Percentiles rank a stretch among this genome's conserved stretches.
These are phyloP conservation scores for Neofusicoccum umdonicola DNA, from an alignment of 2,329 filamentous ascomycete species.

Conservation along the genomic window DNA sequence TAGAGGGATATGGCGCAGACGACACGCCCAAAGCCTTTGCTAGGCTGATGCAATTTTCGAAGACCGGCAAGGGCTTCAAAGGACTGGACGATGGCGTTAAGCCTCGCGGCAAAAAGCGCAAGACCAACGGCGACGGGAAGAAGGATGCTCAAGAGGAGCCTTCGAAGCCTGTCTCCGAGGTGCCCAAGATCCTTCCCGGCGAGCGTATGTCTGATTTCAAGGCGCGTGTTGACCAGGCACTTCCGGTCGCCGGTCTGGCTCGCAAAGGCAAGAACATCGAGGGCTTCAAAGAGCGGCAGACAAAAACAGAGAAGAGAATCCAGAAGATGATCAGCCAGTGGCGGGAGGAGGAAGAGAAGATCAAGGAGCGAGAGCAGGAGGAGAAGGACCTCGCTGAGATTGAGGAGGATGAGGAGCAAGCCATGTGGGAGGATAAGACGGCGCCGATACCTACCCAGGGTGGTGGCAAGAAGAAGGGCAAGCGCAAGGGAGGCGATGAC, in stretches of 20 bases:
- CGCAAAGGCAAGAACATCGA: conserved; percentile 62
- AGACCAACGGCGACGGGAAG: conserved; percentile 27
- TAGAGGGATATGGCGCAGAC: conserved; percentile 60
- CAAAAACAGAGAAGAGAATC: conserved; percentile 81
- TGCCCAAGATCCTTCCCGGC: conserved; percentile 74
- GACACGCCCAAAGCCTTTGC: conserved; percentile 88
- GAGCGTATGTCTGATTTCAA: conserved; percentile 81
- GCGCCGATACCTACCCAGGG: conserved; percentile 59
- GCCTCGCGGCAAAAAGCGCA: conserved; percentile 49
- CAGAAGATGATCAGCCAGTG: conserved; percentile 58
- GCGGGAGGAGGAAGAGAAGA: conserved; percentile 52
- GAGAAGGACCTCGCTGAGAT: conserved; percentile 67
- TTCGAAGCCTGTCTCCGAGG: conserved; percentile 23
- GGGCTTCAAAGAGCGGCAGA: conserved; percentile 64
- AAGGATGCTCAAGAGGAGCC: conserved; percentile 24
- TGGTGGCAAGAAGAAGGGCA: conserved; percentile 47
- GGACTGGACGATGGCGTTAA: conserved; percentile 70
- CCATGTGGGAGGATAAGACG: conserved; percentile 62
- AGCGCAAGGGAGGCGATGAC: conserved; percentile 52
- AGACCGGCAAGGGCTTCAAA: conserved; percentile 56
- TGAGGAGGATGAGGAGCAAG: conserved; percentile 61
- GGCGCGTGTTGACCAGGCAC: conserved; percentile 76
- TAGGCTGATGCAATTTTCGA: conserved; percentile 74
- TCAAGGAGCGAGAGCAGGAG: conserved; percentile 74
- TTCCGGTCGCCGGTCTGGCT: conserved; percentile 70